phyloP scores from a whole-genome alignment of 805 yeast genomes.

The Pichia californica region DNA sequence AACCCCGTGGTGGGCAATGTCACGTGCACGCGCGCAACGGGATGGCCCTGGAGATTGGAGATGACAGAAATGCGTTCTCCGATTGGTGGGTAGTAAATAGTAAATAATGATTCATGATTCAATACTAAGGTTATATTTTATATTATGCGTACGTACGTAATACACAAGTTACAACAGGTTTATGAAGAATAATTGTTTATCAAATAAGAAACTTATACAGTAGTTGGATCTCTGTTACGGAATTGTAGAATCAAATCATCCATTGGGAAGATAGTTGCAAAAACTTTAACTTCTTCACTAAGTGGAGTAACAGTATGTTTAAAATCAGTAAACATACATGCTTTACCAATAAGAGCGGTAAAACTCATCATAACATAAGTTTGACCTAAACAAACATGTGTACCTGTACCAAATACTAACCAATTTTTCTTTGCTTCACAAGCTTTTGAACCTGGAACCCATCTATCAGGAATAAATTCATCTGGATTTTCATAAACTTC shows the following conservation, averaged over 20 bases:
- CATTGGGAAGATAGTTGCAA: slow-evolving; percentile 96
- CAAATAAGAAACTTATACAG: slow-evolving; percentile 1
- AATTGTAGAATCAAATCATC: slow-evolving; percentile 86
- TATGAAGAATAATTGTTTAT: no score
- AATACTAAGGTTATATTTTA: no score
- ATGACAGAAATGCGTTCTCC: no score
- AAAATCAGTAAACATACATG: slow-evolving; percentile 73
- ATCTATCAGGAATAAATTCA: slow-evolving; percentile 91
- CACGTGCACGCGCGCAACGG: slow-evolving; percentile 2
- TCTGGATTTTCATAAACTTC: slow-evolving; percentile 95
- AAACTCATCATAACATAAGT: slow-evolving; percentile 87
- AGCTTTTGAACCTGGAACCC: slow-evolving; percentile 76
- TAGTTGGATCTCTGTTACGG: slow-evolving; percentile 52
- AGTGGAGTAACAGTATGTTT: slow-evolving; percentile 75
- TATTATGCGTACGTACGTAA: no score
- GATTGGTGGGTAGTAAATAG: no score
- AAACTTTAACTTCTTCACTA: slow-evolving; percentile 89
- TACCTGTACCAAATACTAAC: slow-evolving; percentile 96
- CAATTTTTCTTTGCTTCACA: slow-evolving; percentile 78
- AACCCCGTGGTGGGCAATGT: background rate
- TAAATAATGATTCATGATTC: no score
- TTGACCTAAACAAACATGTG: slow-evolving; percentile 94
- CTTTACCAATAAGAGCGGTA: slow-evolving; percentile 87
- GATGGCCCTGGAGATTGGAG: no score
- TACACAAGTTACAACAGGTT: no score